phyloP scores from a whole-genome alignment of 768 basidiomycete genomes.

The Leccinum uliginosum region DNA sequence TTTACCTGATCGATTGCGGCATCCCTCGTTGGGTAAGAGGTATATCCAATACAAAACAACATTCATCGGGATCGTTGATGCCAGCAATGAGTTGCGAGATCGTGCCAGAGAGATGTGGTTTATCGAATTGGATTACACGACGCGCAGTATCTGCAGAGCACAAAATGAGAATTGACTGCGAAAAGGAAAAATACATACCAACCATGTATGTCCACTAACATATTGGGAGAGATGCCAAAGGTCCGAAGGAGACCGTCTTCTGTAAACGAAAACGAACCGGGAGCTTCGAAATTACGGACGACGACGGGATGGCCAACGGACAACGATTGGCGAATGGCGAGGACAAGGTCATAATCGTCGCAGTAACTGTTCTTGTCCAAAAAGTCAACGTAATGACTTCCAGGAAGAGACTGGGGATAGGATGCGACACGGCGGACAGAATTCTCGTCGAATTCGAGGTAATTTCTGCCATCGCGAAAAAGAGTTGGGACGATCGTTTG shows the following conservation, averaged over 20 bases:
- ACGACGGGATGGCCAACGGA: neutral
- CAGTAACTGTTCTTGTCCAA: neutral
- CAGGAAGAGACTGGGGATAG: neutral
- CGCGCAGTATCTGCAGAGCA: neutral
- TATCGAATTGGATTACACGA: neutral
- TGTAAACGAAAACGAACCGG: neutral
- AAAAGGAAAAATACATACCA: neutral
- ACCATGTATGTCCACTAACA: neutral
- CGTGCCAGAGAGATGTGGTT: neutral
- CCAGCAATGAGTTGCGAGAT: neutral
- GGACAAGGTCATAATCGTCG: neutral
- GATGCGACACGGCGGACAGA: neutral
- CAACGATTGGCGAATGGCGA: neutral
- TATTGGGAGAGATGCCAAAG: neutral
- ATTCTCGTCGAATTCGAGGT: neutral
- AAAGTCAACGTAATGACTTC: neutral
- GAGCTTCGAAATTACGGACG: neutral
- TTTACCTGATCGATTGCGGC: neutral
- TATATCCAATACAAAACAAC: neutral
- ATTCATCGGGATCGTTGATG: neutral
- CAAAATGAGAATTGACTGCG: neutral
- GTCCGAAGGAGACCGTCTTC: neutral
- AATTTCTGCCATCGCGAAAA: neutral
- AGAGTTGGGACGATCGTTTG: neutral
- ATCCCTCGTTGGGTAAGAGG: neutral